phyloP scores from a whole-genome alignment of 2,329 filamentous ascomycete genomes.

The Didymella glomerata region DNA sequence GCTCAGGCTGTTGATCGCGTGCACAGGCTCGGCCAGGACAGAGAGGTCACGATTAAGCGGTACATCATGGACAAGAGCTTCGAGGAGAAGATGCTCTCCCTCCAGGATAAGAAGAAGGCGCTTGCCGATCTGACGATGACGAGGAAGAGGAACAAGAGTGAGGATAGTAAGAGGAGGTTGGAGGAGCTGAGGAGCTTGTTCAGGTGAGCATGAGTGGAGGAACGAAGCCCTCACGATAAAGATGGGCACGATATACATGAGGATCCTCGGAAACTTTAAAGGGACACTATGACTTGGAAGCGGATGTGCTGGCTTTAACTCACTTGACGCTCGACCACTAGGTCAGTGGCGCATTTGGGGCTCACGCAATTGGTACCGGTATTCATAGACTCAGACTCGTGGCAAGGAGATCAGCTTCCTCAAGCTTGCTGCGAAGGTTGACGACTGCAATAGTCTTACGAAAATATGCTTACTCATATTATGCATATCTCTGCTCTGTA shows the following conservation, averaged over 20 bases:
- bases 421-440: no score
- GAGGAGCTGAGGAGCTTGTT: constrained; percentile 69
- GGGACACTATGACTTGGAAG: not conserved
- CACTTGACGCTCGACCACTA: not conserved
- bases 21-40: constrained; percentile 70
- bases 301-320: not conserved
- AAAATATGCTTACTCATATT: no score
- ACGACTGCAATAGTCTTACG: no score
- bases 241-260: not conserved
- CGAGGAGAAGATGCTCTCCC: constrained; percentile 88
- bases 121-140: constrained; percentile 78
- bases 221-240: not conserved
- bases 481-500: no score
- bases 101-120: constrained; percentile 93
- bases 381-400: not conserved
- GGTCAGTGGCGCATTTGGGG: not conserved
- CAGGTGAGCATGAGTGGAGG: constrained; percentile 19
- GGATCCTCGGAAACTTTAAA: not conserved
- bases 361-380: not conserved
- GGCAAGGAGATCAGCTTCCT: no score
- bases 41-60: constrained; percentile 84
- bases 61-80: constrained; percentile 93
- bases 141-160: constrained; percentile 64
- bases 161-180: constrained; percentile 71
- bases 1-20: constrained; percentile 94